These are phyloP conservation scores for Nidularia pulvinata DNA, from an alignment of 768 basidiomycete genomes.

Conservation along the genomic window DNA sequence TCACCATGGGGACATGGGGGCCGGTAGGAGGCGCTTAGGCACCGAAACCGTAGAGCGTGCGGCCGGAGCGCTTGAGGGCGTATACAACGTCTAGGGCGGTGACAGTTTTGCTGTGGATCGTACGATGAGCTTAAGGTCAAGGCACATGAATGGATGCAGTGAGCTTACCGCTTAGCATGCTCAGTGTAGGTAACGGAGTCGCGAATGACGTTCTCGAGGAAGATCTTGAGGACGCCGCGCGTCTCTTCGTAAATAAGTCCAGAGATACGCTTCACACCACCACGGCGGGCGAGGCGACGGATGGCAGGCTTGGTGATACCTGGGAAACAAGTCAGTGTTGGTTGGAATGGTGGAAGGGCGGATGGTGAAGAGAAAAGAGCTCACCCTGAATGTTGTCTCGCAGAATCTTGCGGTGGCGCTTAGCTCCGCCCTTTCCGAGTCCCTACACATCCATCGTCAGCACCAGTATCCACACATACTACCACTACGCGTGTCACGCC, in stretches of 20 bases:
- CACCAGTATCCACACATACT: slow-evolving; percentile 1
- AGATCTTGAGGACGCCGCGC: slow-evolving; percentile 77
- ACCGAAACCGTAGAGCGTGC: slow-evolving; percentile 85
- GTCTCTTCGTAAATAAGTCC: slow-evolving; percentile 84
- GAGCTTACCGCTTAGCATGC: slow-evolving; percentile 77
- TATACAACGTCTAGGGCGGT: slow-evolving; percentile 87
- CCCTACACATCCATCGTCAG: slow-evolving; percentile 37
- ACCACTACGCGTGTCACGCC: neutral
- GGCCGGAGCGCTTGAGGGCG: slow-evolving; percentile 71
- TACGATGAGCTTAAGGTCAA: slow-evolving; percentile 5
- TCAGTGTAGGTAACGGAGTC: slow-evolving; percentile 95
- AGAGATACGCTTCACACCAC: slow-evolving; percentile 81
- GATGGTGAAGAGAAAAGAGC: neutral
- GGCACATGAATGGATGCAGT: neutral
- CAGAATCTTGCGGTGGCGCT: slow-evolving; percentile 81
- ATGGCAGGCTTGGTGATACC: neutral
- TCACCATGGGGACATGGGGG: neutral
- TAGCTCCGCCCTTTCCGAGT: slow-evolving; percentile 79
- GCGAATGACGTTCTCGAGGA: slow-evolving; percentile 75
- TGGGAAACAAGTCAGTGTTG: neutral
- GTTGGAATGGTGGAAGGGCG: neutral
- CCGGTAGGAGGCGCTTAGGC: slow-evolving; percentile 34
- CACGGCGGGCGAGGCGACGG: slow-evolving; percentile 72
- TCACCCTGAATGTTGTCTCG: slow-evolving; percentile 82
- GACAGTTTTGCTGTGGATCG: slow-evolving; percentile 65